Evolutionary conservation across 2,329 filamentous ascomycete genomes (phyloP), one percentile per base, ranked within the genome.

Genomic region (Alternaria brassicicola): DNA sequence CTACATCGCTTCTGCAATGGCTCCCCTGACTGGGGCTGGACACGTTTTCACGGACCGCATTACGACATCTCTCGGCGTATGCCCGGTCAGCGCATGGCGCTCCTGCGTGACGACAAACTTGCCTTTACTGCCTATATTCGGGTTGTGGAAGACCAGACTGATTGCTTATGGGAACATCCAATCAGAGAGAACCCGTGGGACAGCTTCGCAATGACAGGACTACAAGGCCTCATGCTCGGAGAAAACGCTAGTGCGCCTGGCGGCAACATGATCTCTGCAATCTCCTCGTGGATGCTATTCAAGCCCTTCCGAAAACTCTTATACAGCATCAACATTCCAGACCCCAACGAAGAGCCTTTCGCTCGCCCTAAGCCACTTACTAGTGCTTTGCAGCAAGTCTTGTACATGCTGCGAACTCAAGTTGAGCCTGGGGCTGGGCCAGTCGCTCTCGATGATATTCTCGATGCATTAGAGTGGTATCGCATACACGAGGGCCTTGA

Each of bases 21-120:
- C 50, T 85, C 84, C 39, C 74, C 85, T 12, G 86, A 89, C 64
- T 88, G 85, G 82, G 86, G 86, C 2, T 88, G 86, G 85, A 85
- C 84, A 31, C 83, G 86, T 57, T 88, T 87, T 69, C 82, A 84
- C 64, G 83, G 82, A 6, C 84, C 84, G 4, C 85, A 84, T 75
- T 83, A 85, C 59, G 80, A 87, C 42, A 85, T 88, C 48, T 81
- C 85, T 49, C 73, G 78, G 31, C 84, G 86, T n/a, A 80, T 83
- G 57, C 83, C 82, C 52, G 81, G 81, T 30, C 84, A 88, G 67
- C 82, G 85, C 31, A 82, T 86, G 67, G 82, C 86, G 9, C 77
- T 89, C 8, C 78, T 89, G 19, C 84, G 82, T 31, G 79, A 87
- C 61, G 86, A 89, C 67, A 87, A 84, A 36, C 80, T 89, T 41